These are phyloP conservation scores for Penicillium goetzii DNA, from an alignment of 495 filamentous ascomycete genomes.

Conservation along the genomic window DNA sequence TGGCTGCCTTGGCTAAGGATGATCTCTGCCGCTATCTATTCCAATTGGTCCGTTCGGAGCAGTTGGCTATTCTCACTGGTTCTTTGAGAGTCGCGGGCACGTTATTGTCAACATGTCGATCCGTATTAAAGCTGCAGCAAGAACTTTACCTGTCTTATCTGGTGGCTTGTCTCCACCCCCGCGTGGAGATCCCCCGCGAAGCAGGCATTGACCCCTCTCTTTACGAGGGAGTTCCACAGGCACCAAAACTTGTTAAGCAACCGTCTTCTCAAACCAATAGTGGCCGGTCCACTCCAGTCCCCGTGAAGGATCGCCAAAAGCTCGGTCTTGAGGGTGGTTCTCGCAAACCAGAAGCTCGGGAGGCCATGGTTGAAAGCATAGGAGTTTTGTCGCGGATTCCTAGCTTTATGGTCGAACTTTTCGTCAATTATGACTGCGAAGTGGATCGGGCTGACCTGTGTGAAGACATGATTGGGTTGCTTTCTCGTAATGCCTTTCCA, in stretches of 20 bases:
- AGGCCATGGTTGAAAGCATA: slow-evolving; percentile 98
- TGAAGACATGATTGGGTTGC: slow-evolving; percentile 89
- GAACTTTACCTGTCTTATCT: slow-evolving; percentile 95
- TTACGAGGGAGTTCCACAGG: slow-evolving; percentile 91
- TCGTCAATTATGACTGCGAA: slow-evolving; percentile 98
- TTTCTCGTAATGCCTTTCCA: slow-evolving; percentile 92
- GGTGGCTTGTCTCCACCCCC: slow-evolving; percentile 89
- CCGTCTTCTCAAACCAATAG: slow-evolving; percentile 76
- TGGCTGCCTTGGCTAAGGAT: slow-evolving; percentile 88
- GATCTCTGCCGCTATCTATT: slow-evolving; percentile 94
- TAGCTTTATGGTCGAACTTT: slow-evolving; percentile 91
- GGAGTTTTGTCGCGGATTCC: slow-evolving; percentile 90
- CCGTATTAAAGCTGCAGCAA: slow-evolving; percentile 95
- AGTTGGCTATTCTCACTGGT: slow-evolving; percentile 88
- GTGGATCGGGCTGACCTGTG: slow-evolving; percentile 90
- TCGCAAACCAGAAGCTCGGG: slow-evolving; percentile 88
- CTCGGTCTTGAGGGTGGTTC: slow-evolving; percentile 91
- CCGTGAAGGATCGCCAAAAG: slow-evolving; percentile 90
- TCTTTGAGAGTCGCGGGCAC: slow-evolving; percentile 91
- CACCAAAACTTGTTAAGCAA: slow-evolving; percentile 82
- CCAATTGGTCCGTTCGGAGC: slow-evolving; percentile 94
- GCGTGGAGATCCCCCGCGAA: slow-evolving; percentile 88
- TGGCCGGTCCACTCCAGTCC: slow-evolving; percentile 88
- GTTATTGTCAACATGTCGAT: slow-evolving; percentile 84
- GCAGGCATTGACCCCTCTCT: slow-evolving; percentile 86